phyloP scores from a whole-genome alignment of 345 rosid species.

The Clausena lansium region DNA sequence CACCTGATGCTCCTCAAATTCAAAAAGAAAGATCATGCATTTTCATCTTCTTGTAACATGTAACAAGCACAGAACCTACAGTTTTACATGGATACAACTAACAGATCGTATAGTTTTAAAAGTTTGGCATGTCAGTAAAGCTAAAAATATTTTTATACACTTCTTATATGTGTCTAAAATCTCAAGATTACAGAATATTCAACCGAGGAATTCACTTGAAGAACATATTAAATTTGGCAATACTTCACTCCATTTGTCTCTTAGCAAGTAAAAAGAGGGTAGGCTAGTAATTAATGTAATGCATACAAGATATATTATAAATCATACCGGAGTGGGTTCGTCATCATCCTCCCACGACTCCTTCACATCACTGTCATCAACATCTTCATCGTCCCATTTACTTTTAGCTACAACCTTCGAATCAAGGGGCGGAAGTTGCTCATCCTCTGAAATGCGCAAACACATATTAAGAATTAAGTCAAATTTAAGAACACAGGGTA shows the following conservation, averaged over 20 bases:
- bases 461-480: not conserved
- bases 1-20: not conserved
- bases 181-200: not conserved
- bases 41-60: not conserved
- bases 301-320: not conserved
- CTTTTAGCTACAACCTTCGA: conserved; percentile 52
- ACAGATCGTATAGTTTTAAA: not conserved
- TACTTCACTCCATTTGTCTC: no score
- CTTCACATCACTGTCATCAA: conserved; percentile 79
- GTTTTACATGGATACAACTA: not conserved
- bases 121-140: not conserved
- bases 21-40: not conserved
- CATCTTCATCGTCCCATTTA: conserved; percentile 93
- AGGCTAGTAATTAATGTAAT: not conserved
- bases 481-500: not conserved
- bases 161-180: not conserved
- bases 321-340: conserved; percentile 68
- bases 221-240: not conserved
- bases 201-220: no score
- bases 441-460: conserved; percentile 49
- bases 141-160: not conserved
- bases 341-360: conserved; percentile 99
- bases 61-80: not conserved
- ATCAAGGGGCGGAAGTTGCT: conserved; percentile 50
- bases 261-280: no score